A percentile compares a stretch with the other conserved stretches of the same genome.
Conservation (phyloP, 768 basidiomycete genomes). For the Mycena capillaripes region DNA sequence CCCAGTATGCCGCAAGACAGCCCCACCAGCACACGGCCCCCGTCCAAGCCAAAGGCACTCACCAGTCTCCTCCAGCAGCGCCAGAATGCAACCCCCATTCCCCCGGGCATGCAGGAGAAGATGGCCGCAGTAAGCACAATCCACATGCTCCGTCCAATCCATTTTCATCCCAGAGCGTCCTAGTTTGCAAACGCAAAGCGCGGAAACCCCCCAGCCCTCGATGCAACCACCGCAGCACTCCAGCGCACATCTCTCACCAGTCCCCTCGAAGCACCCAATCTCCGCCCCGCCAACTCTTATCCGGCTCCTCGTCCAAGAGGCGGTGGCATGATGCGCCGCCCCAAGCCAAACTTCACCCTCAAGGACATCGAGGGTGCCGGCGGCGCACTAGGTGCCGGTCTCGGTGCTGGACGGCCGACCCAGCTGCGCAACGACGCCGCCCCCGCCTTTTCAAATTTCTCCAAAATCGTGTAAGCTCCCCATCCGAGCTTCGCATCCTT, state of each 20-base stretch:
- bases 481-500: constrained; percentile 2
- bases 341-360: constrained; percentile 73
- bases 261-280: constrained; percentile 42
- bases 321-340: constrained; percentile 57
- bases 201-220: constrained; percentile 48
- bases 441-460: constrained; percentile 92
- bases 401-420: constrained; percentile 77
- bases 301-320: constrained; percentile 47
- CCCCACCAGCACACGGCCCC: constrained; percentile 32
- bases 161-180: constrained; percentile 20
- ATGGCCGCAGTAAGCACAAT: constrained; percentile 82
- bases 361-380: constrained; percentile 72
- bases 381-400: constrained; percentile 73
- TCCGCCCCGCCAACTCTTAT: constrained; percentile 52
- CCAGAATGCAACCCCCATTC: constrained; percentile 76
- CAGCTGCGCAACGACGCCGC: constrained; percentile 54
- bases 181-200: constrained; percentile 50
- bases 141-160: neutral
- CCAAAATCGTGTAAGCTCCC: constrained; percentile 88
- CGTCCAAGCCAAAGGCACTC: constrained; percentile 46
- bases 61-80: constrained; percentile 59
- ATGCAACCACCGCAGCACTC: constrained; percentile 57
- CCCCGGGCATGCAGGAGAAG: constrained; percentile 91
- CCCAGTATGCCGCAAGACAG: constrained; percentile 35
- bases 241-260: constrained; percentile 49